Percentiles rank a stretch among this genome's conserved stretches.
phyloP scores from a whole-genome alignment of 305 asterid genomes.

The Rubia peregrina region DNA sequence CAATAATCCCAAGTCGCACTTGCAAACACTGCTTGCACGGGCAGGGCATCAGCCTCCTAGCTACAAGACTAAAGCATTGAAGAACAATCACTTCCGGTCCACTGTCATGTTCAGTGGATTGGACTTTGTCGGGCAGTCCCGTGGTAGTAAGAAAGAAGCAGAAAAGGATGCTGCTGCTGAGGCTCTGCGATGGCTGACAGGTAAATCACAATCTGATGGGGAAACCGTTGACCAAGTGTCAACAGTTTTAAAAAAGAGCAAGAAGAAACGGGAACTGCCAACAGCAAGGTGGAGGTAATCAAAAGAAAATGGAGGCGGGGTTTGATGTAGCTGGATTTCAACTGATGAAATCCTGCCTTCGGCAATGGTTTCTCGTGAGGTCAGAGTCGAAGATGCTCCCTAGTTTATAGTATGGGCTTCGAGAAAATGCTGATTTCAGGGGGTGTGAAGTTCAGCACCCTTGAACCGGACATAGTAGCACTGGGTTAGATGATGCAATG shows the following conservation, averaged over 20 bases:
- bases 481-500: neutral
- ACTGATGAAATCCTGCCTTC: neutral
- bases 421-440: neutral
- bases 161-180: slow-evolving; percentile 85
- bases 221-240: slow-evolving; percentile 51
- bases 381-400: neutral
- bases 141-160: slow-evolving; percentile 72
- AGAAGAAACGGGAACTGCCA: slow-evolving; percentile 36
- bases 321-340: neutral
- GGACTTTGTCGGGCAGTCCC: slow-evolving; percentile 64
- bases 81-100: slow-evolving; percentile 59
- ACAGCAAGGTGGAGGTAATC: slow-evolving; percentile 58
- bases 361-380: neutral
- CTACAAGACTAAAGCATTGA: slow-evolving; percentile 57
- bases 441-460: neutral
- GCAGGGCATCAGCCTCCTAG: slow-evolving; percentile 72
- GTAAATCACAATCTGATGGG: slow-evolving; percentile 56
- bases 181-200: slow-evolving; percentile 76
- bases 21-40: slow-evolving; percentile 65
- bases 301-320: neutral
- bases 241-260: slow-evolving; percentile 57
- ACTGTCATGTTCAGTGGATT: slow-evolving; percentile 63
- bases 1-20: slow-evolving; percentile 58
- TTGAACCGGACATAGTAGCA: neutral
- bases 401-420: neutral